Evolutionary conservation across 495 filamentous ascomycete genomes (phyloP), one percentile per base, ranked within the genome.

Genomic region (Neurospora sp.): DNA sequence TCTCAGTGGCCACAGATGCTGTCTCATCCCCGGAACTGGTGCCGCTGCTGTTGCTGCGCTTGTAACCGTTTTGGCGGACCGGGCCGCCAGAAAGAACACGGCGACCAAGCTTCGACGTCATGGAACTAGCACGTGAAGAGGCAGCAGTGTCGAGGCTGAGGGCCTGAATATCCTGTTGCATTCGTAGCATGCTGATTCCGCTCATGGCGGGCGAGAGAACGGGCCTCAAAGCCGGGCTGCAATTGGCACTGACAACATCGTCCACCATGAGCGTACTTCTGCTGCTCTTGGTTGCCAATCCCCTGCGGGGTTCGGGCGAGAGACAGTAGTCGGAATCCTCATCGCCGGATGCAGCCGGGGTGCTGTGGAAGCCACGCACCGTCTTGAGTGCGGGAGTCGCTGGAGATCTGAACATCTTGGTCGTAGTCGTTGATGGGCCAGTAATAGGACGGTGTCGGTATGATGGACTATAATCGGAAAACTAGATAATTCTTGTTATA

Each of bases 341-440:
- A 76, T 94, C 93, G 48, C 88, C 92, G 69, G 93, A 96, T 24
- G 88, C 88, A n/a, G 87, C 83, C n/a, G 93, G 92, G n/a, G 92
- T 94, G 19, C 79, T 77, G 71, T 77, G 76, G 77, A 96, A 95
- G 7, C 94, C 94, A 77, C 89, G 90, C 59, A 94, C 89, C 42
- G 91, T 92, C 38, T 87, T 91, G 74, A 90, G 83, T 54, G 94
- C 93, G 48, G 89, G 88, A 42, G 87, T 84, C 36, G 86, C 88
- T 72, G 82, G 81, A 39, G 80, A 66, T 66, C 54, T 62, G 13
- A 66, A 36, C 54, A 66, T 66, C 15, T 66, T 66, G 15, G 54
- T 66, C 54, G 54, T 66, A 66, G 54, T 66, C 28, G 54, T 66
- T 34, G 6, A 66, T 36, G 15, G 54, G 31, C 54, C 4, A 66